A percentile compares a stretch with the other conserved stretches of the same genome.
These are phyloP conservation scores for Lagenaria siceraria DNA, from an alignment of 306 rosid genomes.

Conservation along the genomic window DNA sequence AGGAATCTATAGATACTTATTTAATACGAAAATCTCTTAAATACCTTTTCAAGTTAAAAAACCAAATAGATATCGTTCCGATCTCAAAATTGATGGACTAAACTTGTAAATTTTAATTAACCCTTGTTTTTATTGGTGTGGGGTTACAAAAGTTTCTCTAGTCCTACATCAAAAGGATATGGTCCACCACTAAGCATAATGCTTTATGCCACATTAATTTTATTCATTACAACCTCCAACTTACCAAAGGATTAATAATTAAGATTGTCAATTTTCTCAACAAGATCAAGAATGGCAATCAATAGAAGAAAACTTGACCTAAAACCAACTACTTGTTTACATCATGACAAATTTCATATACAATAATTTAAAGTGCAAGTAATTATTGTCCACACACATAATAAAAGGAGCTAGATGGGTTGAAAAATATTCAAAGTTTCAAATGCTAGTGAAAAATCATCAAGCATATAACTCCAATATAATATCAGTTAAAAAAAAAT, in stretches of 20 bases:
- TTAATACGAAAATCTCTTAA: no score
- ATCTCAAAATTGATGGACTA: background rate
- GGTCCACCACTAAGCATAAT: background rate
- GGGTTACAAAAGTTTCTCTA: background rate
- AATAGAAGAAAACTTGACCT: background rate
- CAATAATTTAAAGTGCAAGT: background rate
- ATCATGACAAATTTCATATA: background rate
- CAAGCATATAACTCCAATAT: no score
- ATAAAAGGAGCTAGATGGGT: background rate
- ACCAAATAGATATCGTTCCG: background rate
- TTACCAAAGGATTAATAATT: background rate
- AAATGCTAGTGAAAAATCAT: background rate
- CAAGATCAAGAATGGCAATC: background rate
- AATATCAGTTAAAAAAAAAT: no score
- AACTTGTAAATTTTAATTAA: no score
- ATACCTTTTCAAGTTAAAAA: background rate
- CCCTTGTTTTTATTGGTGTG: background rate
- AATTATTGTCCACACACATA: background rate
- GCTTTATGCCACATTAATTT: background rate
- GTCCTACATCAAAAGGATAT: background rate
- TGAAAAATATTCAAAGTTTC: background rate
- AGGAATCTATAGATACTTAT: no score
- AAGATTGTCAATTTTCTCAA: background rate
- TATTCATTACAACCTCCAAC: background rate
- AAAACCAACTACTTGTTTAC: background rate